phyloP scores from a whole-genome alignment of 345 rosid species.

The Camelina laxa region DNA sequence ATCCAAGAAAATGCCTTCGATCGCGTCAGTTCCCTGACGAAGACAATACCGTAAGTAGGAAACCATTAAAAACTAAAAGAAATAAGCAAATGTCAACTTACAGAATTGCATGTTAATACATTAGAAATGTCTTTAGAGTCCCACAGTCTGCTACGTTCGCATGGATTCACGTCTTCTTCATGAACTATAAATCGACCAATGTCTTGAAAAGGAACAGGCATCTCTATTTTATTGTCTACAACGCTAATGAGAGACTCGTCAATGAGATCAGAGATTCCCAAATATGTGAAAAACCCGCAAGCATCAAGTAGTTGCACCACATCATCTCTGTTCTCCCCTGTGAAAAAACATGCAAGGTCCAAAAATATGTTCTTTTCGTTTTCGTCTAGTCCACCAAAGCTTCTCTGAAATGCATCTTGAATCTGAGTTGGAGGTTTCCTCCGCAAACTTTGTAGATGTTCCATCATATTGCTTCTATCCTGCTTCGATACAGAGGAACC shows the following conservation, averaged over 20 bases:
- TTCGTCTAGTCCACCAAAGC: conserved; percentile 42
- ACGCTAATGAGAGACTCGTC: conserved; percentile 44
- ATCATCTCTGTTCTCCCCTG: conserved; percentile 29
- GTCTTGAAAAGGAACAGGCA: conserved; percentile 43
- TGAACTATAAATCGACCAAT: conserved; percentile 35
- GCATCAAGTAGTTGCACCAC: conserved; percentile 44
- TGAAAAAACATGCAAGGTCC: conserved; percentile 46
- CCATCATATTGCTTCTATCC: conserved; percentile 1
- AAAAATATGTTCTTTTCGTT: conserved; percentile 44
- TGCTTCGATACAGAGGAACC: conserved; percentile 25
- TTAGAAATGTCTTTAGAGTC: conserved; percentile 20
- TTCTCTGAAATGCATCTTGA: conserved; percentile 35
- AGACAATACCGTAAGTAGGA: background rate
- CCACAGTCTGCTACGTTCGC: conserved; percentile 40
- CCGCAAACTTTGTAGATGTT: conserved; percentile 28
- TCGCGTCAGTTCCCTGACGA: conserved; percentile 36
- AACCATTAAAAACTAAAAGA: background rate
- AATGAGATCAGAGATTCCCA: conserved; percentile 44
- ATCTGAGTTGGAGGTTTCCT: conserved; percentile 32
- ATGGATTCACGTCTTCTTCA: conserved; percentile 33
- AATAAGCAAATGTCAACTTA: background rate
- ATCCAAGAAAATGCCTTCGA: conserved; percentile 40
- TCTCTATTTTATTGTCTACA: conserved; percentile 2
- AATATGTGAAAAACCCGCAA: conserved; percentile 29
- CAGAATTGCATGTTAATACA: conserved; percentile 30